Evolutionary conservation across 805 yeast genomes (phyloP), one percentile per base, ranked within the genome.

Genomic region (Yarrowia deformans): DNA sequence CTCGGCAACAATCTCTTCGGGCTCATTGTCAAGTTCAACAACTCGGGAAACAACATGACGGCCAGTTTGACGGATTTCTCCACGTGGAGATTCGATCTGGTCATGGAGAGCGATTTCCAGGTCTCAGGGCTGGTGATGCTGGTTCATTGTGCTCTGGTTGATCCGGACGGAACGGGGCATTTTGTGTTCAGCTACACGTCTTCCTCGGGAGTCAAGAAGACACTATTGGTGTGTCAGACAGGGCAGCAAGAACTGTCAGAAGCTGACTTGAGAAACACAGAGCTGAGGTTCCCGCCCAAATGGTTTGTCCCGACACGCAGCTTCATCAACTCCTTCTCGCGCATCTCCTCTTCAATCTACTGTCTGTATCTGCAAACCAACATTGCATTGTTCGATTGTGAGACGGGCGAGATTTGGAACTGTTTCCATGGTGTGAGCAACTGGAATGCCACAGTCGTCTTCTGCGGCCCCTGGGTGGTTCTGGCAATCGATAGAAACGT

Each of bases 371-470:
- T 63, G 19, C 68, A 63, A 32, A 48, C 68, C 10, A 63, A 63
- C 14, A 63, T 63, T n/a, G 68, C 68, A 2, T 16, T 63, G 16
- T 63, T 43, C 8, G 68, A 63, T 56, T 48, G 56, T 10, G 56
- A 48, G n/a, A 63, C 45, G 4, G 68, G 68, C n/a, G 56, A 63
- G 16, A 39, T 63, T n/a, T 63, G 68, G 68, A 63, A 63, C 56
- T 63, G 55, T 48, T 63, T 63, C 48, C 55, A 63, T 7, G 56
- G 68, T 1, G 56, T 63, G 37, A 63, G 56, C 48, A 63, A 63
- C 39, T 63, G 68, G 68, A 63, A 63, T 39, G 55, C 68, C 8
- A 48, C 56, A 1, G 56, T 63, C 12, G 56, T 48, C 12, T 63
- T 63, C 18, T 63, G 68, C 10, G 68, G 68, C 1, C 68, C 68